Conservation (phyloP, 305 asterid genomes). For the Rubia peregrina region DNA sequence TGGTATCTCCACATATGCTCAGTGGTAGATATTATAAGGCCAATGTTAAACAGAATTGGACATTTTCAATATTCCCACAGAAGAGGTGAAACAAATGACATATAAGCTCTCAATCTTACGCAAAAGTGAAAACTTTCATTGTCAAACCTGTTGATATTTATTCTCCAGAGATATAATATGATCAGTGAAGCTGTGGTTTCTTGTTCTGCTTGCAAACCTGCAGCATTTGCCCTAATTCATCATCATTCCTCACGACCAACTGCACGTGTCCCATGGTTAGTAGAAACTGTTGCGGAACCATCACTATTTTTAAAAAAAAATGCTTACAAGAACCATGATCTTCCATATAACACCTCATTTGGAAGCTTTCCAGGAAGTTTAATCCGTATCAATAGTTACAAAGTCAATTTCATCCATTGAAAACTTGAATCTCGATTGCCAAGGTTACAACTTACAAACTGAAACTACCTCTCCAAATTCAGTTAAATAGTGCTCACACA, state of each 20-base stretch:
- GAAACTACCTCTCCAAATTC: slow-evolving; percentile 44
- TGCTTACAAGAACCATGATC: slow-evolving; percentile 83
- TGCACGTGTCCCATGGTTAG: too few species aligned
- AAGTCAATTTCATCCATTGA: slow-evolving; percentile 1
- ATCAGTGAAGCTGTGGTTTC: too few species aligned
- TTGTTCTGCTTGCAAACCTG: too few species aligned
- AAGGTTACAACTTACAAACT: neutral
- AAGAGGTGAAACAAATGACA: neutral
- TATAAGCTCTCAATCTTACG: slow-evolving; percentile 15
- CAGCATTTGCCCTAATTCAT: too few species aligned
- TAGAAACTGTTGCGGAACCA: too few species aligned
- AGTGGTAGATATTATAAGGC: neutral
- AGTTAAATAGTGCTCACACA: slow-evolving; percentile 42
- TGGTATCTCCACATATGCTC: neutral
- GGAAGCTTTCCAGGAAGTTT: slow-evolving; percentile 61
- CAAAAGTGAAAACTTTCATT: slow-evolving; percentile 9
- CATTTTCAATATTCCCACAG: neutral
- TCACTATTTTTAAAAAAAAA: slow-evolving; percentile 20
- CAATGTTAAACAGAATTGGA: too few species aligned
- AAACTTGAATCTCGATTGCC: neutral
- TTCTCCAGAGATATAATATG: slow-evolving; percentile 48
- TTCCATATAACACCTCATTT: slow-evolving; percentile 62
- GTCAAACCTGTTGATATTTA: slow-evolving; percentile 74
- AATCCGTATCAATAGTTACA: slow-evolving; percentile 28
- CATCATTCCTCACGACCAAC: too few species aligned